Evolutionary conservation across 1,284 basidiomycete genomes (phyloP), one percentile per base, ranked within the genome.

Genomic region (Chalciporus piperatoides): DNA sequence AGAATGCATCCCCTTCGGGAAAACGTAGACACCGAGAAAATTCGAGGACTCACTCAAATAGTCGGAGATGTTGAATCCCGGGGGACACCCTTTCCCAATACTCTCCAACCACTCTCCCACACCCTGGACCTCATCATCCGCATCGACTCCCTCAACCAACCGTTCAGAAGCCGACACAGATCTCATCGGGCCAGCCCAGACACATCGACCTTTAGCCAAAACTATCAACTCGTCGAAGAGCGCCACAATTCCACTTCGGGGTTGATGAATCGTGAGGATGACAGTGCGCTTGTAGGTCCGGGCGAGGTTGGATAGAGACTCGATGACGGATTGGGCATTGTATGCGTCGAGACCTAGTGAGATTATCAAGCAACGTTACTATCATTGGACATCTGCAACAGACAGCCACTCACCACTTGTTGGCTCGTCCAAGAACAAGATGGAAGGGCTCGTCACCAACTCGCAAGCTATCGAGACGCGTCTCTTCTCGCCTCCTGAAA

Each of bases 391-490:
- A 28, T n/a, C 15, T 12, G 4, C 6, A 30, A 35, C 12, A 10
- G 24, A 17, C 37, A 27, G 32, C 15, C 5, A 71, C 82, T 55
- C 60, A 86, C 92, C 94, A 47, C 90, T 93, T 0, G 95, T 98
- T 2, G 96, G 96, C 64, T 99, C 96, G 62, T 99, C 96, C 48
- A 97, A 77, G 77, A 98, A 97, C 40, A 99, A 70, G 50, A 99
- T 94, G 0, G 90, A 93, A 4, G 95, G 95, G 44, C 90, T 92
- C 0, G 95, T 99, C 33, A 98, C 96, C 21, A 99, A 77, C 71
- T 98, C 96, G 67, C 96, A 98, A n/a, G 96, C 96, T 56, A 99
- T 98, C 0, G 90, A 93, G 1, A 95, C 96, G 15, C 94, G 80
- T 44, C 94, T 82, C 74, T 97, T 97, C 75, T 96, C 96, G 14